Evolutionary conservation across 345 rosid genomes (phyloP).

Genomic region (Carallia brachiata): DNA sequence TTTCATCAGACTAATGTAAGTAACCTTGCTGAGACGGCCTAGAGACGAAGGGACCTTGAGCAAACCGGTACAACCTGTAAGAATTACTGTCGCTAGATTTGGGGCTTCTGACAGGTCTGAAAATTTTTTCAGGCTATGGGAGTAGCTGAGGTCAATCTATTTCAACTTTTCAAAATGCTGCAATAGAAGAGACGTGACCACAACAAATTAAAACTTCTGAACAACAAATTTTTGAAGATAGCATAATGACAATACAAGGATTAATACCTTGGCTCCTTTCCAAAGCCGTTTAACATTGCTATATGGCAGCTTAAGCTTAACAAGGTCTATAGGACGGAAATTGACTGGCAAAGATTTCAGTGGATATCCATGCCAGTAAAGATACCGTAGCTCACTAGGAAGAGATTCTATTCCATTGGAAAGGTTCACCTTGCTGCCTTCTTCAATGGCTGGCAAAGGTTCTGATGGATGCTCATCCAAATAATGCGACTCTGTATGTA

Average conservation of each 20-base stretch:
- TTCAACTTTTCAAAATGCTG: conserved; percentile 14
- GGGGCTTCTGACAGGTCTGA: conserved; percentile 4
- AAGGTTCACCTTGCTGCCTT: neutral
- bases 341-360: conserved; percentile 5
- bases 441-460: neutral
- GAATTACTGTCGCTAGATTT: neutral
- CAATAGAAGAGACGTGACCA: neutral
- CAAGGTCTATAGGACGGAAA: conserved; percentile 9
- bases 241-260: neutral
- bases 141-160: conserved; percentile 7
- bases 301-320: neutral
- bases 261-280: conserved; percentile 9
- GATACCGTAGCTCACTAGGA: conserved; percentile 14
- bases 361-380: conserved; percentile 13
- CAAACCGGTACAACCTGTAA: conserved; percentile 1
- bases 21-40: neutral
- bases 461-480: too few species aligned
- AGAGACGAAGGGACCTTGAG: conserved; percentile 1
- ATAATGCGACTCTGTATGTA: neutral
- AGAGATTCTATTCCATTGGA: neutral
- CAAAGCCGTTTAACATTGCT: conserved; percentile 13
- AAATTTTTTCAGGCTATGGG: neutral
- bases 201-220: neutral
- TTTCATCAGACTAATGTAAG: neutral
- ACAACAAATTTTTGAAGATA: neutral